Base-by-base conservation (phyloP, 306 rosid genomes). In the Prunus fruticosa region DNA sequence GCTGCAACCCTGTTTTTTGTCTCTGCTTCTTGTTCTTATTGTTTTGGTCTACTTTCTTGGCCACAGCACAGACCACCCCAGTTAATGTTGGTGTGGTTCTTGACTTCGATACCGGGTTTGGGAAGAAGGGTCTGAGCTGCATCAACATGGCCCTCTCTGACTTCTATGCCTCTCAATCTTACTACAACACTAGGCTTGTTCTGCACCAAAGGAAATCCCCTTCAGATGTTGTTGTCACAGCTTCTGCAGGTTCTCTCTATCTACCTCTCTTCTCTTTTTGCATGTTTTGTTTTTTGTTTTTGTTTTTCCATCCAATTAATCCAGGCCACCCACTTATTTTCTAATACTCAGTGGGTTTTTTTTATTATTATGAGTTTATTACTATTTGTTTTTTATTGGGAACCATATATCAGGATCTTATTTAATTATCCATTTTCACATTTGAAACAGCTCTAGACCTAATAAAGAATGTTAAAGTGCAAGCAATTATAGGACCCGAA, bases 401-500 rank as follows among this genome's bases (percentile, higher is more conserved):
- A 32, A 32, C 34, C 34, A 32, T 5, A 32, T 32, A 1, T 45
- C 0, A 61, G 4, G 0, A 12, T 27, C 6, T 5, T 2, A 61
- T 61, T 13, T 6, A 61, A 27, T 4, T 12, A 5, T 11, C 30
- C 30, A 11, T 61, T 61, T 61, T 12, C 41, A 27, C 8, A 1
- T 61, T 1, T 8, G 19, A 0, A 13, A 30, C 76, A 80, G 84
- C 84, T 19, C 11, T 76, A 6, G 71, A 84, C 19, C 71, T 80
- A 8, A 73, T 77, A 8, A 73, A 77, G 70, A 67, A 84, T 11
- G 81, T 15, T 1, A 1, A 68, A 57, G 82, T 84, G 15, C 49
- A 73, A 67, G 84, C 87, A 11, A 77, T 80, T 10, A 60, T 88
- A 4, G 91, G 93, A 3, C 91, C 93, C 9, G 41, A 11, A 30